Base-by-base conservation (phyloP, 2,329 filamentous ascomycete species). In the Helminthosporium solani region DNA sequence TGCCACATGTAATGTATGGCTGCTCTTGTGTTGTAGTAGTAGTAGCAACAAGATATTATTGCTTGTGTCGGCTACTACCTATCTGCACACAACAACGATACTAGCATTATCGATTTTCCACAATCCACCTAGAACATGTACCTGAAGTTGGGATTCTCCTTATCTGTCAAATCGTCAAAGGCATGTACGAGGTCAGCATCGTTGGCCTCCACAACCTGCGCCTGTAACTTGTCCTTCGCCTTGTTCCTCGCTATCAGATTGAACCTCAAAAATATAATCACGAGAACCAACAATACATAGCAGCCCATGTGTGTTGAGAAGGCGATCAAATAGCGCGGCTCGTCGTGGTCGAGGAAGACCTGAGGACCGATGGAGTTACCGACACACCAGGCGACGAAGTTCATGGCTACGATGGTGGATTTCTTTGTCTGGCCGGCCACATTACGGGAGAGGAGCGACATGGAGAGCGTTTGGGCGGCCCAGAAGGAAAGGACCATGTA, bases 401-500 rank as follows among this genome's bases (percentile, higher is more conserved):
- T 88, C 54, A 82, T 77, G 5, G 85, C 83, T 2, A 88, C 79
- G 6, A 81, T 82, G 8, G 84, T 78, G 0, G 79, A 78, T 66
- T 88, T 88, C 71, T 90, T 90, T 1, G 86, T 89, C 56, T 87
- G 84, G 0, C 86, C 86, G 20, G 82, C 86, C 8, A 88, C 74
- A 59, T 89, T 89, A 14, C 85, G 78, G 0, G 81, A 82, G 46
- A 88, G 77, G 74, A 89, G 78, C 12, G 83, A 84, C 56, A 89
- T 77, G 7, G 79, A 75, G 11, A 88, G 73, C 1, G 83, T 86
- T 58, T 86, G 81, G 0, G 85, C 85, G 0, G 86, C 84, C 86
- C 86, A 90, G 78, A 90, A 90, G 4, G 84, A 88, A 15, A 89
- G 76, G 0, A 83, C 85, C 50, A 90, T 85, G 71, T 90, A 90